Evolutionary conservation across 78 protist genomes (phyloP).

Genomic region (Dictyostelium brefeldianum): DNA sequence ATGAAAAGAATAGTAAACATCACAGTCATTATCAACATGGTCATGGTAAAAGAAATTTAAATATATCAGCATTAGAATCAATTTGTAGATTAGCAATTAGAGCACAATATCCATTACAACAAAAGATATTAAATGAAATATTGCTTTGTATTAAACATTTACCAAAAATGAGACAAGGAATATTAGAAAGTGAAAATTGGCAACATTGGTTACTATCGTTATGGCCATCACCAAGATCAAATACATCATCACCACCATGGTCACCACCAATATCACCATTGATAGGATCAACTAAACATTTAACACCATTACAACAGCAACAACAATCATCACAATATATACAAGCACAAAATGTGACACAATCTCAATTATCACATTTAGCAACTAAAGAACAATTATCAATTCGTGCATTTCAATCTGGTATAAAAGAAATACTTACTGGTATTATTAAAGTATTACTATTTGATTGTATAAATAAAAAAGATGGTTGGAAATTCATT

Average conservation of each 20-base stretch:
- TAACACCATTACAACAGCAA: not conserved
- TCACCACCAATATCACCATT: conserved; percentile 52
- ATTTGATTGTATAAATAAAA: conserved; percentile 45
- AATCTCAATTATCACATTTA: not conserved
- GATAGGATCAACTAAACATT: not conserved
- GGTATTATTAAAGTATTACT: conserved; percentile 56
- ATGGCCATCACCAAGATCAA: conserved; percentile 64
- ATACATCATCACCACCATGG: conserved; percentile 54
- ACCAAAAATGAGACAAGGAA: not conserved
- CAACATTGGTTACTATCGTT: conserved; percentile 56
- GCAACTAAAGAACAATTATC: conserved; percentile 4
- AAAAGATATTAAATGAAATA: conserved; percentile 61
- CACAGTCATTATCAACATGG: not conserved
- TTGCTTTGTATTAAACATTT: conserved; percentile 42
- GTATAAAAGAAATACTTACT: conserved; percentile 62
- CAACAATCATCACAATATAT: not conserved
- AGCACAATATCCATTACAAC: conserved; percentile 44
- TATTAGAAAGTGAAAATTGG: conserved; percentile 44
- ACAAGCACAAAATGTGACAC: not conserved
- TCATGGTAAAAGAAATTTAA: not conserved
- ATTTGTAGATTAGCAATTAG: conserved; percentile 20
- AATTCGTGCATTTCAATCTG: conserved; percentile 38
- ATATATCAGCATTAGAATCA: conserved; percentile 19
- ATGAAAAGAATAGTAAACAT: not conserved
- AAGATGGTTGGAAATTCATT: conserved; percentile 77